Evolutionary conservation across 2,329 filamentous ascomycete species (phyloP).

Genomic region (Tolypocladium tropicale): DNA sequence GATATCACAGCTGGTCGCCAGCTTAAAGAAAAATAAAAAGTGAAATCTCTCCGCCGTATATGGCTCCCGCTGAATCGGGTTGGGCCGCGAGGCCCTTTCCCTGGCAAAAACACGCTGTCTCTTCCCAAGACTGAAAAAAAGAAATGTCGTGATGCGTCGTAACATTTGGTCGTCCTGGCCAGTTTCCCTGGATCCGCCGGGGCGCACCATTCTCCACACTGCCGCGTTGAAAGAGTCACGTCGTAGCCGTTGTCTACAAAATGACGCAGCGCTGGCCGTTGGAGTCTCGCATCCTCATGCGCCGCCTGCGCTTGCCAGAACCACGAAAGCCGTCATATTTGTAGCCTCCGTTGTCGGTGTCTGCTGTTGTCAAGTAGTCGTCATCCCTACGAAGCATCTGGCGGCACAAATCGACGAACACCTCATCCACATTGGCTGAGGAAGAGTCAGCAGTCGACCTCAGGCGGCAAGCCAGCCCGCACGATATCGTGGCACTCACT

Average conservation of each 20-base stretch:
- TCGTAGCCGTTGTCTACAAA: slow-evolving; percentile 16
- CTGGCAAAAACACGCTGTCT: neutral
- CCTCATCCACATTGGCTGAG: slow-evolving; percentile 75
- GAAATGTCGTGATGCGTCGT: neutral
- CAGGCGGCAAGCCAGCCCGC: neutral
- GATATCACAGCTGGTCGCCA: neutral
- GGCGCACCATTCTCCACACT: neutral
- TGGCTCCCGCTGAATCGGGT: neutral
- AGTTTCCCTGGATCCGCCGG: neutral
- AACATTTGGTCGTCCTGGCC: neutral
- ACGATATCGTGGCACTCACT: slow-evolving; percentile 31
- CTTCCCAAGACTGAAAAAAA: neutral
- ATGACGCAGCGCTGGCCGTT: slow-evolving; percentile 32
- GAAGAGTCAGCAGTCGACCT: slow-evolving; percentile 10
- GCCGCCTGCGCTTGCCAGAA: slow-evolving; percentile 17
- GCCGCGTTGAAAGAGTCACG: neutral
- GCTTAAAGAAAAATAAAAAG: neutral
- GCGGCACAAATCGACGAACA: slow-evolving; percentile 74
- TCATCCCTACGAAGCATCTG: slow-evolving; percentile 73
- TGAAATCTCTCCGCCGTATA: neutral
- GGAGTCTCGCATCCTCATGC: slow-evolving; percentile 17
- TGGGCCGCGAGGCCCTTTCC: neutral
- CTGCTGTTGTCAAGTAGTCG: slow-evolving; percentile 20
- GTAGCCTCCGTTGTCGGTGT: slow-evolving; percentile 27
- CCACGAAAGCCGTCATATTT: slow-evolving; percentile 26